Percentiles rank a stretch among this genome's conserved stretches.
These are phyloP conservation scores for Waltergamsia citrina DNA, from an alignment of 2,329 filamentous ascomycete genomes.

Conservation along the genomic window DNA sequence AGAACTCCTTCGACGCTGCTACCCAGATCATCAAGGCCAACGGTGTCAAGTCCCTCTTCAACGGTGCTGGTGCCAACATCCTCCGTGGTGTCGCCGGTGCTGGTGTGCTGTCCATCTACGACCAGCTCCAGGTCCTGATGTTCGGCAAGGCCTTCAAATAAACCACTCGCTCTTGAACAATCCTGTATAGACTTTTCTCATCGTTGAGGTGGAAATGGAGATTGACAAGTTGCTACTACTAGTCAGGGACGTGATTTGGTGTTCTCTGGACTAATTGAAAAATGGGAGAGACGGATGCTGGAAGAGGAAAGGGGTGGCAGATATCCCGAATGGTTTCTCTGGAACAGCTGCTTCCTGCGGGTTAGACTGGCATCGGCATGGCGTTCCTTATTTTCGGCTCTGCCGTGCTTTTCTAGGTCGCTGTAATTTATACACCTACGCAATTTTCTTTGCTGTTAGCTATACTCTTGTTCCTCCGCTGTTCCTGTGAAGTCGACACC, in stretches of 20 bases:
- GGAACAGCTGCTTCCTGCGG: constrained; percentile 31
- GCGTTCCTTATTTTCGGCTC: constrained; percentile 32
- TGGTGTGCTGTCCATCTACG: constrained; percentile 99
- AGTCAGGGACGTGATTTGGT: constrained; percentile 24
- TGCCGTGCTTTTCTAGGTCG: constrained; percentile 39
- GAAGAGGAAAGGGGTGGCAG: constrained; percentile 30
- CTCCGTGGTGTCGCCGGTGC: constrained; percentile 99
- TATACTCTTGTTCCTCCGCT: not conserved
- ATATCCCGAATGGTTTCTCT: constrained; percentile 27
- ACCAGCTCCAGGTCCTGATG: constrained; percentile 97
- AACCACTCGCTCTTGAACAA: constrained; percentile 22
- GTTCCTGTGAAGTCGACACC: not conserved
- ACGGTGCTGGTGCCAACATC: constrained; percentile 99
- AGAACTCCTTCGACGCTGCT: constrained; percentile 88
- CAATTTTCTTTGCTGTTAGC: constrained; percentile 37
- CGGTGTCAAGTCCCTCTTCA: constrained; percentile 99
- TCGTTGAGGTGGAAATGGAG: constrained; percentile 17
- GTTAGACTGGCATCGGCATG: constrained; percentile 40
- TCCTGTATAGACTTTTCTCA: constrained; percentile 29
- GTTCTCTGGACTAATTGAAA: constrained; percentile 19
- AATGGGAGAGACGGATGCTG: constrained; percentile 35
- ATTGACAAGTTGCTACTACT: constrained; percentile 4
- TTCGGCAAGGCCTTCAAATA: constrained; percentile 99
- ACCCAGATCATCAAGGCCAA: constrained; percentile 96
- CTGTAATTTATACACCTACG: constrained; percentile 56